Conservation (phyloP, 1,284 basidiomycete genomes). For the Leccinum griseonigrum region DNA sequence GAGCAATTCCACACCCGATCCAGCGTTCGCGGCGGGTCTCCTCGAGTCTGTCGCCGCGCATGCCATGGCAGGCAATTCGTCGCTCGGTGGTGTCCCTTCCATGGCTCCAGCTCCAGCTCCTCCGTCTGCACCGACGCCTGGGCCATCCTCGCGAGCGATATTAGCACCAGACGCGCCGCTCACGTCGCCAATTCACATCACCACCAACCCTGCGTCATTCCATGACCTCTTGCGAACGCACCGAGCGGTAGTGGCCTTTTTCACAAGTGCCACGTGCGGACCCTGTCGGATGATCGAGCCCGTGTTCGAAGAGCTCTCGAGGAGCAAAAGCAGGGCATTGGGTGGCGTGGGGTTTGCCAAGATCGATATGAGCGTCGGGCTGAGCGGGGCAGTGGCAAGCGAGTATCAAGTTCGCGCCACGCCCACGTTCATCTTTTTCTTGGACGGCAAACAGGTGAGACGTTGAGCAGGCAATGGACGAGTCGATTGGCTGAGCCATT, state of each 20-base stretch:
- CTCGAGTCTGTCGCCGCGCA: constrained; percentile 63
- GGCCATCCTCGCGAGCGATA: constrained; percentile 24
- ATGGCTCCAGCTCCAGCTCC: constrained; percentile 24
- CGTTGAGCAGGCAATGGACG: not conserved
- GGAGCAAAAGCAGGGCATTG: constrained; percentile 37
- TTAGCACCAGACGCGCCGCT: constrained; percentile 46
- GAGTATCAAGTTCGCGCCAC: constrained; percentile 74
- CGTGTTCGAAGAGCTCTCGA: constrained; percentile 53
- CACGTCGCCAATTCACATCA: constrained; percentile 60
- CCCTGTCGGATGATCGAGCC: constrained; percentile 67
- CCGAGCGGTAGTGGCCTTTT: constrained; percentile 58
- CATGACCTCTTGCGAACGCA: constrained; percentile 47
- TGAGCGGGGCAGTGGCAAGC: constrained; percentile 56
- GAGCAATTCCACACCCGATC: constrained; percentile 38
- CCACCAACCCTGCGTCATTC: constrained; percentile 56
- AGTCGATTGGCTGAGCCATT: constrained; percentile 11
- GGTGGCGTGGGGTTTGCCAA: constrained; percentile 70
- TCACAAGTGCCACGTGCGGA: constrained; percentile 62
- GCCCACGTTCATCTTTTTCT: constrained; percentile 85
- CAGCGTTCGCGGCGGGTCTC: constrained; percentile 55
- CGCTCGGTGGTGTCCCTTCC: constrained; percentile 19
- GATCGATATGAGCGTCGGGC: constrained; percentile 72
- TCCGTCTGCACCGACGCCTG: constrained; percentile 15
- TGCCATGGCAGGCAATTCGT: constrained; percentile 38
- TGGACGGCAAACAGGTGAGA: constrained; percentile 70